Base-by-base conservation (phyloP, 495 filamentous ascomycete genomes). In the Penicillium longicatenatum region DNA sequence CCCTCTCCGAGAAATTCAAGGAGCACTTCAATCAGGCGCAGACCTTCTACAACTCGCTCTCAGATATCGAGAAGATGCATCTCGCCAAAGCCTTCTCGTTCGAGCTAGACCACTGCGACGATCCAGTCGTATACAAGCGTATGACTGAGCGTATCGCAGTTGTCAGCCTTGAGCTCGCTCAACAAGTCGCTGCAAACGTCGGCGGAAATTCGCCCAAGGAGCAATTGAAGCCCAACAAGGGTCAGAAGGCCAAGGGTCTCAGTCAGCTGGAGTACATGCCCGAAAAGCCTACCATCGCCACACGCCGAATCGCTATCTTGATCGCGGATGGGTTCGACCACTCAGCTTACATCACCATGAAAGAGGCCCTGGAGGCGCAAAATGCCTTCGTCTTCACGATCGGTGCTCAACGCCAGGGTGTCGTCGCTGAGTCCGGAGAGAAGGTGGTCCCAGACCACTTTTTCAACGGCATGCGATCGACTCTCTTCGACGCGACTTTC, bases 41-140 rank as follows among this genome's bases (percentile, higher is more conserved):
- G 49, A 64, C 86, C 4, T 89, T 96, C 80, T 96, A 85, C 75
- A 96, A 96, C 76, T 93, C 88, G 19, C 72, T 94, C 42, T 86
- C 84, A 1, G 64, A 76, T 1, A 74, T 82, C 37, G 93, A 96
- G 70, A 87, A 92, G 68, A 58, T 69, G 12, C 91, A 96, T 71
- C 65, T 94, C 4, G 73, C 80, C 22, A 81, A 79, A 44, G 90
- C 92, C 0, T 81, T 96, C 43, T 75, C 79, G 5, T 96, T 96
- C 68, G 92, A 96, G 72, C 83, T 96, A 7, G 89, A 92, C 63
- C 92, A 96, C 72, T 96, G 92, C 70, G 91, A 95, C 45, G 91
- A 96, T 47, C 86, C 87, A 0, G 64, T 89, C 22, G 91, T 96
- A 20, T 95, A 93, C 66, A 78, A 84, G 52, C 82, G 87, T 58